Percentiles rank a stretch among this genome's conserved stretches.
phyloP scores from a whole-genome alignment of 495 filamentous ascomycete species.

The Aspergillus haitiensis region DNA sequence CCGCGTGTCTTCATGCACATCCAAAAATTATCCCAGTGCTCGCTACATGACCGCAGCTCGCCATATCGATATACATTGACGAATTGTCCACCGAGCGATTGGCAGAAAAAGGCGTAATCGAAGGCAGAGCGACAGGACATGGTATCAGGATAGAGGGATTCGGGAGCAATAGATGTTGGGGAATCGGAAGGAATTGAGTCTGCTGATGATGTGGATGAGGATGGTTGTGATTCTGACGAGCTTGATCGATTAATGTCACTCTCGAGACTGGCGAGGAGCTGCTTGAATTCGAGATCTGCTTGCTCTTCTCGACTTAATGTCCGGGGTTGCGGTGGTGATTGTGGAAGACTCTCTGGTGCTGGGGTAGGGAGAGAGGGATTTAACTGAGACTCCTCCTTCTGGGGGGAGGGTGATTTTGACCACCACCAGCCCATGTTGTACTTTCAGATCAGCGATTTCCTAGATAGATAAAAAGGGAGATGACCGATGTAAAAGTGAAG shows the following conservation, averaged over 20 bases:
- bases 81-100: slow-evolving; percentile 87
- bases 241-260: slow-evolving; percentile 23
- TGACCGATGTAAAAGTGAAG: not conserved
- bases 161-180: slow-evolving; percentile 49
- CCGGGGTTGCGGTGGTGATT: slow-evolving; percentile 33
- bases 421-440: slow-evolving; percentile 54
- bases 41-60: slow-evolving; percentile 64
- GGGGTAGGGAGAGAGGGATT: slow-evolving; percentile 17
- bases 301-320: slow-evolving; percentile 55
- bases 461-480: not conserved
- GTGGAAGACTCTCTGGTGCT: slow-evolving; percentile 15
- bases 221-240: slow-evolving; percentile 24
- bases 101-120: slow-evolving; percentile 94
- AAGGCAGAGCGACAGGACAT: slow-evolving; percentile 91
- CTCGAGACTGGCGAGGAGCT: slow-evolving; percentile 56
- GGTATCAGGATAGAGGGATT: slow-evolving; percentile 68
- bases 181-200: slow-evolving; percentile 3
- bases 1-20: slow-evolving; percentile 85
- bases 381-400: slow-evolving; percentile 27
- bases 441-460: not conserved
- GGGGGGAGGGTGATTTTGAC: slow-evolving; percentile 35
- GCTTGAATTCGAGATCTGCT: slow-evolving; percentile 61
- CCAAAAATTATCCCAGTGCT: slow-evolving; percentile 89
- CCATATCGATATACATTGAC: slow-evolving; percentile 85
- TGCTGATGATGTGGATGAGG: slow-evolving; percentile 20